A percentile compares a stretch with the other conserved stretches of the same genome.
Evolutionary conservation across 495 filamentous ascomycete species (phyloP).

Genomic region (Parathielavia hyrcaniae): DNA sequence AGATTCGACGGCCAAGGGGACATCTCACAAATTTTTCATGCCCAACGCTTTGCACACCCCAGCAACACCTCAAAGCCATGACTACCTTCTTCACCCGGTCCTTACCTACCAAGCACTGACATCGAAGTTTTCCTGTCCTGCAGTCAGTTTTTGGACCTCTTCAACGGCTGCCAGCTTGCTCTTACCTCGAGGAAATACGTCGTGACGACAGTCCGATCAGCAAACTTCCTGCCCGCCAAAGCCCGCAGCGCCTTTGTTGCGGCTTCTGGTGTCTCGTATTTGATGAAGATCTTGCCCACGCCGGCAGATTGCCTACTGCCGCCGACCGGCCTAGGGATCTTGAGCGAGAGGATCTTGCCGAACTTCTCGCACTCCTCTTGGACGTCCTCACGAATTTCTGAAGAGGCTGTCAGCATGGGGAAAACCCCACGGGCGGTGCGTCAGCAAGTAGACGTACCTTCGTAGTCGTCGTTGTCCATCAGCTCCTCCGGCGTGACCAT

Average conservation of each 20-base stretch:
- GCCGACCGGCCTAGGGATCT: constrained; percentile 80
- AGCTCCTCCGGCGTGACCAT: constrained; percentile 97
- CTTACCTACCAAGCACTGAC: constrained; percentile 68
- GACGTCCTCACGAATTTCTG: constrained; percentile 93
- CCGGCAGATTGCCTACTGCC: constrained; percentile 75
- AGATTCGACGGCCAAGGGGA: background rate
- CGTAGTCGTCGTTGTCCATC: constrained; percentile 87
- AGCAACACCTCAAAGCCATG: background rate
- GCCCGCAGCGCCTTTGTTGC: constrained; percentile 79
- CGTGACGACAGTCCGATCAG: constrained; percentile 89
- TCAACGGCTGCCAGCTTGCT: background rate
- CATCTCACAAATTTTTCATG: background rate
- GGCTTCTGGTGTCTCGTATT: constrained; percentile 71
- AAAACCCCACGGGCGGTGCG: too few species aligned
- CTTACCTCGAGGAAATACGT: constrained; percentile 90
- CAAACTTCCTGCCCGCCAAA: constrained; percentile 89
- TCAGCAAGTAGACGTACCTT: constrained; percentile 51
- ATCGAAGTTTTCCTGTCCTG: constrained; percentile 65
- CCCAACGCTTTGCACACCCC: background rate
- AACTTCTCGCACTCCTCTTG: constrained; percentile 88
- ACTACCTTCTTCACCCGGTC: background rate
- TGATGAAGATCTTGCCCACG: constrained; percentile 97
- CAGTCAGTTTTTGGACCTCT: constrained; percentile 19
- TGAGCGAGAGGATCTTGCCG: constrained; percentile 74
- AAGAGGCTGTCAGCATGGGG: constrained; percentile 22